These are phyloP conservation scores for Angomonas ambiguus DNA, from an alignment of 208 protist species.

Conservation along the genomic window DNA sequence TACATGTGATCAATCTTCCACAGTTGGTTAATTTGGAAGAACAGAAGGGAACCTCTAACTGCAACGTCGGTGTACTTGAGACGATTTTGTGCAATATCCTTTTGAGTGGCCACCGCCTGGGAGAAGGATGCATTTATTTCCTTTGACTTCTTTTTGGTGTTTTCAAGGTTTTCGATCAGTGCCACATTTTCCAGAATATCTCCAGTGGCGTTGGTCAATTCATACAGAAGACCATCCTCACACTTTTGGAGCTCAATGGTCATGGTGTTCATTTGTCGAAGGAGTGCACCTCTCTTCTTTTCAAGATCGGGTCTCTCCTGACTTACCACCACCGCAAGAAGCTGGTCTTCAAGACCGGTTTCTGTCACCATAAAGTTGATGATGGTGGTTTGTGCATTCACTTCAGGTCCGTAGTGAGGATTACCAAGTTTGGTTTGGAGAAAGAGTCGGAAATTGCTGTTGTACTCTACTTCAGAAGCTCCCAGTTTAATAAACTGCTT, in stretches of 20 bases:
- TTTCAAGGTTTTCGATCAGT: constrained; percentile 96
- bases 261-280: constrained; percentile 98
- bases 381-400: constrained; percentile 97
- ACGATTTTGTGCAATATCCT: constrained; percentile 93
- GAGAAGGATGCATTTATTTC: constrained; percentile 95
- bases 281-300: constrained; percentile 91
- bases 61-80: constrained; percentile 95
- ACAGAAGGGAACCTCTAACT: constrained; percentile 93
- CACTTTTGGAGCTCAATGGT: constrained; percentile 97
- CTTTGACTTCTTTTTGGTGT: constrained; percentile 95
- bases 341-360: constrained; percentile 97
- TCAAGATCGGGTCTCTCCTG: constrained; percentile 97
- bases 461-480: constrained; percentile 95
- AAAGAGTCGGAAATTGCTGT: constrained; percentile 95
- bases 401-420: constrained; percentile 99
- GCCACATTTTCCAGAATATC: constrained; percentile 96
- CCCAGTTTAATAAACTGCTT: constrained; percentile 93
- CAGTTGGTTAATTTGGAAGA: constrained; percentile 97
- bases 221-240: constrained; percentile 96
- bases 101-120: constrained; percentile 92
- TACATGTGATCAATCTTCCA: constrained; percentile 98
- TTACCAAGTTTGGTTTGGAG: constrained; percentile 98
- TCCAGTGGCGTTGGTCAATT: constrained; percentile 92
- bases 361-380: constrained; percentile 99
- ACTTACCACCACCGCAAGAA: constrained; percentile 97